These are phyloP conservation scores for Cutaneotrichosporon spelunceum DNA, from an alignment of 1,284 basidiomycete species.

Conservation along the genomic window DNA sequence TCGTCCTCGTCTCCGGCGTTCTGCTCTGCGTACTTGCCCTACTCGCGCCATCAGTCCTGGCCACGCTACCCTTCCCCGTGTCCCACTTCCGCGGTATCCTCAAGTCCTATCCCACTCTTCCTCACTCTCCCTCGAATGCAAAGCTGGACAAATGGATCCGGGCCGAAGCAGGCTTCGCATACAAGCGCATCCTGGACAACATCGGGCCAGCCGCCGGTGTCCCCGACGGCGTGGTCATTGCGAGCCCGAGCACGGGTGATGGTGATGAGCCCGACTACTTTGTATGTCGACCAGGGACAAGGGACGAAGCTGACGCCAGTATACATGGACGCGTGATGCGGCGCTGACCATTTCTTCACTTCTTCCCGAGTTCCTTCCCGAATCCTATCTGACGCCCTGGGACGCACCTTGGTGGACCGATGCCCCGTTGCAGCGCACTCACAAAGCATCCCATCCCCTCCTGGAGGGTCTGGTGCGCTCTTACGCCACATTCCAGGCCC, in stretches of 20 bases:
- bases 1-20: neutral
- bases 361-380: constrained; percentile 36
- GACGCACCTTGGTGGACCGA: constrained; percentile 11
- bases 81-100: neutral
- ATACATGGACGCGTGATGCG: constrained; percentile 55
- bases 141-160: constrained; percentile 12
- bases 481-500: constrained; percentile 43
- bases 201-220: constrained; percentile 47
- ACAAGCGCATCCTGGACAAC: constrained; percentile 36
- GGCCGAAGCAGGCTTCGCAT: constrained; percentile 24
- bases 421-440: neutral
- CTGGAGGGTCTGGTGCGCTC: constrained; percentile 35
- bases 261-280: constrained; percentile 53
- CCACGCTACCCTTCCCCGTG: neutral
- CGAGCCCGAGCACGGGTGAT: constrained; percentile 44
- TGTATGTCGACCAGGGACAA: constrained; percentile 26
- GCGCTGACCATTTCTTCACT: constrained; percentile 47
- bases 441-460: constrained; percentile 9
- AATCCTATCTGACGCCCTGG: constrained; percentile 28
- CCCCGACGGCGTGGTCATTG: constrained; percentile 51
- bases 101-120: neutral
- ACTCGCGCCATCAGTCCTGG: neutral
- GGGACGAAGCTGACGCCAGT: constrained; percentile 29
- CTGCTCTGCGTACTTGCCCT: too few species aligned
- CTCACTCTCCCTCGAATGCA: neutral